These are phyloP conservation scores for Gaultheria prostrata DNA, from an alignment of 148 eudicot species.

Conservation along the genomic window DNA sequence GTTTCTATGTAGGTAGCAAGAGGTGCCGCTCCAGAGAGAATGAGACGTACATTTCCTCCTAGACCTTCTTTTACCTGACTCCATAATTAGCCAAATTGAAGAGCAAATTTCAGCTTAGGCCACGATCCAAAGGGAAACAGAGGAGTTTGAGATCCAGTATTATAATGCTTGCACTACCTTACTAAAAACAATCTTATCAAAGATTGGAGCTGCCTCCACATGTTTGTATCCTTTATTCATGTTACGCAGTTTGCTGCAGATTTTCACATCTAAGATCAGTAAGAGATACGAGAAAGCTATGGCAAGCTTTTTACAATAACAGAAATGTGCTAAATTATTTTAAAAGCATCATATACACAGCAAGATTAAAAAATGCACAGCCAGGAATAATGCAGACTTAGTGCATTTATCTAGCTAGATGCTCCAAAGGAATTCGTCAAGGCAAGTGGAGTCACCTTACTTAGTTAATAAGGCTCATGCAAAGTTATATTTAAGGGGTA, in stretches of 20 bases:
- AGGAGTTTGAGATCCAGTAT: background rate
- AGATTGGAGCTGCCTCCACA: slow-evolving; percentile 67
- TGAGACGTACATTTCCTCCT: slow-evolving; percentile 79
- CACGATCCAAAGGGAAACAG: background rate
- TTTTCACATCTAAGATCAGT: background rate
- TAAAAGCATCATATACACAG: background rate
- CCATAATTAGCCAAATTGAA: slow-evolving; percentile 10
- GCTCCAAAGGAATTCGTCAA: background rate
- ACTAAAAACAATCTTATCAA: slow-evolving; percentile 77
- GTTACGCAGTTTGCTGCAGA: slow-evolving; percentile 73
- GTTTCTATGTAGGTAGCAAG: slow-evolving; percentile 77
- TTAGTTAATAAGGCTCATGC: background rate
- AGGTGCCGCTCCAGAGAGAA: slow-evolving; percentile 94
- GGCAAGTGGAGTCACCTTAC: background rate
- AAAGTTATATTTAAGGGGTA: background rate
- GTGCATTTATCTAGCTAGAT: background rate
- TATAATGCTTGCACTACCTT: slow-evolving; percentile 46
- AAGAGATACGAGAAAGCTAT: background rate
- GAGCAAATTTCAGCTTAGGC: background rate
- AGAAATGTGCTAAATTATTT: background rate
- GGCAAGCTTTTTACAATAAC: background rate
- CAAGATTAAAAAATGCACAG: background rate
- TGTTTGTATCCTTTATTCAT: slow-evolving; percentile 80
- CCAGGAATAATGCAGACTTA: background rate
- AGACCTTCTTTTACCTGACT: slow-evolving; percentile 79